A percentile compares a stretch with the other conserved stretches of the same genome.
Evolutionary conservation across 2,329 filamentous ascomycete genomes (phyloP).

Genomic region (Penicillium fuscoglaucum): DNA sequence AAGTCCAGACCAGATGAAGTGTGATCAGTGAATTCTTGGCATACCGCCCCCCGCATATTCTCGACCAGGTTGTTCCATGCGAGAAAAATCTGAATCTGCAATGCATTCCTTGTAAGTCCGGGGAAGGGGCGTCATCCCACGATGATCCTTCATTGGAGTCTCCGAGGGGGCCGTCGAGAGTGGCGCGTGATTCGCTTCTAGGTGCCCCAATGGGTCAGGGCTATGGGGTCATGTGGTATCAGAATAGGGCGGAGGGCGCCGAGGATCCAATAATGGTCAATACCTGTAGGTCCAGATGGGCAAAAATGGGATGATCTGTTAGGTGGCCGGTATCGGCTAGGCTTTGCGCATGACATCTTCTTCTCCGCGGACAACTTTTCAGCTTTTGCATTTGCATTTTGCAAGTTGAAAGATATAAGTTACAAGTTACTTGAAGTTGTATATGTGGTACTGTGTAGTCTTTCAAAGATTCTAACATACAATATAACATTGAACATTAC

Average conservation of each 20-base stretch:
- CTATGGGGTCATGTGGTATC: background rate
- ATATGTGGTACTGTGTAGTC: too few species aligned
- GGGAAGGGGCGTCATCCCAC: background rate
- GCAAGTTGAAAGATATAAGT: background rate
- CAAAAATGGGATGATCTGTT: background rate
- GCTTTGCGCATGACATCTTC: background rate
- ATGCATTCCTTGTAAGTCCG: background rate
- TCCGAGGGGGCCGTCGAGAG: background rate
- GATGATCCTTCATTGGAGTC: background rate
- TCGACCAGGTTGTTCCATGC: background rate
- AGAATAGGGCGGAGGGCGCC: background rate
- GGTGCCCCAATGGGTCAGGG: background rate
- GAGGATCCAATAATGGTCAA: background rate
- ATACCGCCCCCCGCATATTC: background rate
- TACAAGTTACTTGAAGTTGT: too few species aligned
- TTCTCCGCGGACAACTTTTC: background rate
- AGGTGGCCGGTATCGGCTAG: background rate
- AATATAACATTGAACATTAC: too few species aligned
- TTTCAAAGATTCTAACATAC: too few species aligned
- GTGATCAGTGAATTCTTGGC: background rate
- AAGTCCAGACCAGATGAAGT: background rate
- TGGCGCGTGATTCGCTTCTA: slow-evolving; percentile 3
- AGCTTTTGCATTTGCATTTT: background rate
- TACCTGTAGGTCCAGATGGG: background rate
- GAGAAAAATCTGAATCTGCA: background rate